phyloP scores from a whole-genome alignment of 2,329 filamentous ascomycete genomes.

The Acrocalymma vagum region DNA sequence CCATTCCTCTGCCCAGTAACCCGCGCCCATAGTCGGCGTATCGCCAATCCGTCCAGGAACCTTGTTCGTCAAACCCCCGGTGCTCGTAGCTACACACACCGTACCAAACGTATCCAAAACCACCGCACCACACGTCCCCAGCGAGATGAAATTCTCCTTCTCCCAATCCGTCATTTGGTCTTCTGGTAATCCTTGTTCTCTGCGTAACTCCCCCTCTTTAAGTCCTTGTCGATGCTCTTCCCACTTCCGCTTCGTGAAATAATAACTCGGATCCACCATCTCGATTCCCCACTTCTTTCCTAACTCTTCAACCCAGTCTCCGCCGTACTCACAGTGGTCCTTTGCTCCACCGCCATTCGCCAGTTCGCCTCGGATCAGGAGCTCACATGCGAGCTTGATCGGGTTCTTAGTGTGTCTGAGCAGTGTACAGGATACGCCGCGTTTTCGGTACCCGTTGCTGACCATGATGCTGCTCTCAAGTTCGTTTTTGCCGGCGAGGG shows the following conservation, averaged over 20 bases:
- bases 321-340: slow-evolving; percentile 75
- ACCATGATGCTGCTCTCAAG: slow-evolving; percentile 91
- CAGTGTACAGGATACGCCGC: slow-evolving; percentile 79
- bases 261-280: slow-evolving; percentile 74
- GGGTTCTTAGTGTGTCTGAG: slow-evolving; percentile 80
- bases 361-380: slow-evolving; percentile 73
- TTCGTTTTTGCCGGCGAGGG: slow-evolving; percentile 81
- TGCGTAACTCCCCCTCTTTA: slow-evolving; percentile 54
- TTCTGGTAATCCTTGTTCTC: slow-evolving; percentile 28
- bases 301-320: slow-evolving; percentile 72
- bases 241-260: slow-evolving; percentile 81
- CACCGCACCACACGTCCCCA: slow-evolving; percentile 86
- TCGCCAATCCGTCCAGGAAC: slow-evolving; percentile 85
- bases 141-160: slow-evolving; percentile 73
- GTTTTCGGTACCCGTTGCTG: slow-evolving; percentile 74
- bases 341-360: slow-evolving; percentile 69
- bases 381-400: slow-evolving; percentile 74
- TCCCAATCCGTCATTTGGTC: slow-evolving; percentile 61
- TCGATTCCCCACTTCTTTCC: slow-evolving; percentile 75
- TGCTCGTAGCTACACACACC: slow-evolving; percentile 72
- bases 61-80: slow-evolving; percentile 89
- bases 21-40: slow-evolving; percentile 82
- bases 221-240: slow-evolving; percentile 75
- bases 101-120: slow-evolving; percentile 80
- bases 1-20: slow-evolving; percentile 93